Evolutionary conservation across 208 protist genomes (phyloP), one percentile per base, ranked within the genome.

Genomic region (Naegleria fowleri): DNA sequence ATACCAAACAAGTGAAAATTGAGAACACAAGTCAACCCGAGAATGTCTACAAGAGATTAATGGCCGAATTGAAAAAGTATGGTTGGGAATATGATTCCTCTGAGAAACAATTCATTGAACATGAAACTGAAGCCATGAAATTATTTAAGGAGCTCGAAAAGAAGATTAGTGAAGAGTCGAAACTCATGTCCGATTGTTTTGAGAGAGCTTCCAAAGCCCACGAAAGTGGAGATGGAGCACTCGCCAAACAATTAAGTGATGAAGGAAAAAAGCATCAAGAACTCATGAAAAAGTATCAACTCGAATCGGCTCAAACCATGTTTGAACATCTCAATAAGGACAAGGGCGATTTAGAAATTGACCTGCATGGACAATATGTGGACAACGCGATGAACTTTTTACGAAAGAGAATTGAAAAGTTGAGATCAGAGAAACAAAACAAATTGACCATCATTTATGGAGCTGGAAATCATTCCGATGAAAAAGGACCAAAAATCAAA

Each of bases 221-320:
- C 16, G 84, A 88, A 11, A 25, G 16, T 39, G 84, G 84, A 58
- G n/a, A 58, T 58, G 41, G 41, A 19, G 84, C 29, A 0, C 7
- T 39, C 1, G 39, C 84, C 7, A 88, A 88, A 25, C 19, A 48
- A 58, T 55, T 59, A 36, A 38, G 19, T 19, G 43, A 48, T 39
- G 41, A 48, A 88, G 84, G 84, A 58, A 88, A 88, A 38, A 11
- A 58, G 33, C 84, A 88, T 58, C 13, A 88, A 36, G 84, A 88
- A 88, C 6, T 39, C 5, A 58, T n/a, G 84, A 33, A 88, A 39
- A 11, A 38, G 19, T 88, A 58, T 38, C 13, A 22, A 55, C 39
- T 58, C 29, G 84, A 88, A 58, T 22, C 41, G 13, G 84, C 41
- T 15, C 29, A 58, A 11, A 38, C 13, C 6, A 55, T 88, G 9